phyloP scores from a whole-genome alignment of 306 rosid species.

The Phaseolus lunatus region DNA sequence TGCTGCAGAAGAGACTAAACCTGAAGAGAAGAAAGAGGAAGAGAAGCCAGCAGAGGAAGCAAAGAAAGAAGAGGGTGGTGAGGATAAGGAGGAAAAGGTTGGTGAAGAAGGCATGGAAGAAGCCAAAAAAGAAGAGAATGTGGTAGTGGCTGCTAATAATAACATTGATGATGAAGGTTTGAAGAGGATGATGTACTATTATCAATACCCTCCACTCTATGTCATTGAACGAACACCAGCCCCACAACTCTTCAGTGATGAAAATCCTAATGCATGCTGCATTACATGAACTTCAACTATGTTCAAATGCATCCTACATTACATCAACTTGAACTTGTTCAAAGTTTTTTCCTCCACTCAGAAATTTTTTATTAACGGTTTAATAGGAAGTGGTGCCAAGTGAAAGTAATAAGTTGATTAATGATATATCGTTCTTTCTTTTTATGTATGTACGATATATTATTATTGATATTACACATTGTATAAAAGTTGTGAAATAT shows the following conservation, averaged over 20 bases:
- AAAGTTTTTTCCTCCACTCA: not conserved
- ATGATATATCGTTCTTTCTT: constrained; percentile 48
- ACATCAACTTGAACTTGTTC: constrained; percentile 40
- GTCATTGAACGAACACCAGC: constrained; percentile 78
- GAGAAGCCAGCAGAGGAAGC: constrained; percentile 53
- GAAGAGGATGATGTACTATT: constrained; percentile 87
- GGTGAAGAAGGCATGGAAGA: constrained; percentile 54
- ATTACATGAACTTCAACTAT: constrained; percentile 64
- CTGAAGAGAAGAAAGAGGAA: constrained; percentile 63
- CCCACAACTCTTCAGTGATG: constrained; percentile 95
- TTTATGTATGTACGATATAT: constrained; percentile 52
- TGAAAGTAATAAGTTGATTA: constrained; percentile 34
- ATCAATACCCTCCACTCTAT: constrained; percentile 77
- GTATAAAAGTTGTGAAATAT: constrained; percentile 45
- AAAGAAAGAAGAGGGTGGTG: constrained; percentile 60
- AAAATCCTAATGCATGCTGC: constrained; percentile 94
- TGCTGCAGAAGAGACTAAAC: constrained; percentile 47
- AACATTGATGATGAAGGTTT: constrained; percentile 62
- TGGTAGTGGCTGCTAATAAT: constrained; percentile 3
- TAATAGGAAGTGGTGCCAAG: constrained; percentile 41
- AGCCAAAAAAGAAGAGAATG: constrained; percentile 47
- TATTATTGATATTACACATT: constrained; percentile 22
- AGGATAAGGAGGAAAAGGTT: constrained; percentile 46
- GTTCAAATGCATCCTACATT: constrained; percentile 92
- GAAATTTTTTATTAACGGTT: constrained; percentile 45